phyloP scores from a whole-genome alignment of 1,284 basidiomycete genomes.

The Flammula alnicola region DNA sequence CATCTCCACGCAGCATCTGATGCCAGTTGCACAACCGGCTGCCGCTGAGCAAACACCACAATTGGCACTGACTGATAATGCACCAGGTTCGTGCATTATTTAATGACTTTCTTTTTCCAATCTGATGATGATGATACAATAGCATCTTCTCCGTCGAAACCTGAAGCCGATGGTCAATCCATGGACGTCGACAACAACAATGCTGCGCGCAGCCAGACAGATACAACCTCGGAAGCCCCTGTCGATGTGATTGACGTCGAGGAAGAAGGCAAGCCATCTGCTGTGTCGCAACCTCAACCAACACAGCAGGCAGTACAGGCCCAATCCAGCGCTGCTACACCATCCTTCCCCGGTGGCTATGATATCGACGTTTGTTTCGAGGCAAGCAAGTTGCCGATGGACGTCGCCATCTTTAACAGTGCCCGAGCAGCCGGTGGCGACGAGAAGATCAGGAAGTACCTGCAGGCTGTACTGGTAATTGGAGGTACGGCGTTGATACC shows the following conservation, averaged over 20 bases:
- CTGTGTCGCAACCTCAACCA: slow-evolving; percentile 12
- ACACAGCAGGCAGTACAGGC: slow-evolving; percentile 26
- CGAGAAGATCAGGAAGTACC: slow-evolving; percentile 89
- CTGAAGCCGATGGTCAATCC: slow-evolving; percentile 31
- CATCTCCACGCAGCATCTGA: slow-evolving; percentile 83
- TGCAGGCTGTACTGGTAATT: slow-evolving; percentile 88
- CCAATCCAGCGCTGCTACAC: slow-evolving; percentile 24
- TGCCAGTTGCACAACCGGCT: slow-evolving; percentile 41
- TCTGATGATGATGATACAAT: slow-evolving; percentile 19
- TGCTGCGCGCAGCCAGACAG: slow-evolving; percentile 25
- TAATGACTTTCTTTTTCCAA: slow-evolving; percentile 1
- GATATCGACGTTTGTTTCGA: slow-evolving; percentile 82
- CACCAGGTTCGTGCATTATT: slow-evolving; percentile 22
- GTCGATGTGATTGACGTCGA: slow-evolving; percentile 58
- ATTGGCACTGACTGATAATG: slow-evolving; percentile 15
- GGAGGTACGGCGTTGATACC: slow-evolving; percentile 80
- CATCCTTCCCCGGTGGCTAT: slow-evolving; percentile 37
- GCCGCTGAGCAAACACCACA: slow-evolving; percentile 18
- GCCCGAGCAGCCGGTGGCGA: slow-evolving; percentile 85
- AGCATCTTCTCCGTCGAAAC: slow-evolving; percentile 30
- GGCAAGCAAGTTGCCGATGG: slow-evolving; percentile 90
- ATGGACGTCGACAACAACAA: slow-evolving; percentile 37
- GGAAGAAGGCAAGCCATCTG: slow-evolving; percentile 34
- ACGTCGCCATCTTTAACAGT: slow-evolving; percentile 93
- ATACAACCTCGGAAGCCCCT: slow-evolving; percentile 38